A percentile compares a stretch with the other conserved stretches of the same genome.
These are phyloP conservation scores for Calonectria leucothoes DNA, from an alignment of 2,329 filamentous ascomycete species.

Conservation along the genomic window DNA sequence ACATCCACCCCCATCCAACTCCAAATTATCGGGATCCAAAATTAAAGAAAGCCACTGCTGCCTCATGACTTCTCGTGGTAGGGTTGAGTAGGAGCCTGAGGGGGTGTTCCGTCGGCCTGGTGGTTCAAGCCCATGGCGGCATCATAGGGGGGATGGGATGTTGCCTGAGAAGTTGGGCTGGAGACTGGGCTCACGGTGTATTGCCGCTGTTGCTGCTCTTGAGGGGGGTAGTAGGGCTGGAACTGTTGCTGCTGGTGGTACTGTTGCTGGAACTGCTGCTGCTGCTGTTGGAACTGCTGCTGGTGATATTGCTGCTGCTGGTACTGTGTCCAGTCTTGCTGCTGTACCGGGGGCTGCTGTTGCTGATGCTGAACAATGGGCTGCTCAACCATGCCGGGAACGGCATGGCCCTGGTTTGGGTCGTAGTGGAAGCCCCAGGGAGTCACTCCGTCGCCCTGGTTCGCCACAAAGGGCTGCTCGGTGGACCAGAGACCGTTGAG, in stretches of 20 bases:
- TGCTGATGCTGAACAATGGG: not conserved
- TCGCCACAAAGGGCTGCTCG: conserved; percentile 29
- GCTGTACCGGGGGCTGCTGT: conserved; percentile 3
- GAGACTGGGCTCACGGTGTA: conserved; percentile 10
- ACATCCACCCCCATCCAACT: not conserved
- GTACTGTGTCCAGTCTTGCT: conserved; percentile 8
- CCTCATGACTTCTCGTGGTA: conserved; percentile 39
- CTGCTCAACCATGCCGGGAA: conserved; percentile 17
- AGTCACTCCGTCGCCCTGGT: conserved; percentile 19
- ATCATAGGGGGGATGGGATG: conserved; percentile 41
- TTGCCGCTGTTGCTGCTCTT: conserved; percentile 14
- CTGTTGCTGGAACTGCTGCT: conserved; percentile 1
- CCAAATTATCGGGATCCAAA: not conserved
- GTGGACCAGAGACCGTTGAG: conserved; percentile 42
- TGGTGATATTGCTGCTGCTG: conserved; percentile 13
- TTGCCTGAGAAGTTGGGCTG: not conserved
- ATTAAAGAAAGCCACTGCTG: not conserved
- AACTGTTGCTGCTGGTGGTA: conserved; percentile 5
- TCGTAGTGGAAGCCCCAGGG: conserved; percentile 37
- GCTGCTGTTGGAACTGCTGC: not conserved
- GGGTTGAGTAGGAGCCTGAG: conserved; percentile 27
- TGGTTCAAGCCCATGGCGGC: conserved; percentile 46
- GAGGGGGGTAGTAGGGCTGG: not conserved
- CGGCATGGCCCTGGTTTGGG: conserved; percentile 7
- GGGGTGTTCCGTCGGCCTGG: conserved; percentile 45